These are phyloP conservation scores for Collybia sp. DNA, from an alignment of 768 basidiomycete genomes.

Conservation along the genomic window DNA sequence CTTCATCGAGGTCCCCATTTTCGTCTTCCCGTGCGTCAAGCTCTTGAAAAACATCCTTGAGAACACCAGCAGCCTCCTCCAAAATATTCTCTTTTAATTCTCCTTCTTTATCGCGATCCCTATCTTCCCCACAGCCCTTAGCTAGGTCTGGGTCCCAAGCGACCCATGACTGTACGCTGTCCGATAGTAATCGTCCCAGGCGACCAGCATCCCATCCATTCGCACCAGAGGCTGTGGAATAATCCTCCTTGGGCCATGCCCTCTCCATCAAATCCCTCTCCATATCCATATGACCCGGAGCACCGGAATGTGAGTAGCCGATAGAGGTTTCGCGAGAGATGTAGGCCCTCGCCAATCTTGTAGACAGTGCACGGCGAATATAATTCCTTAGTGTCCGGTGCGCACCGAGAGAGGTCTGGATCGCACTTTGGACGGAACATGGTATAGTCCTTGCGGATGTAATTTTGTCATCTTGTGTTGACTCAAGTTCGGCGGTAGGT, in stretches of 20 bases:
- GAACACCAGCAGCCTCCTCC: constrained; percentile 62
- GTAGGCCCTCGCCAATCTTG: constrained; percentile 63
- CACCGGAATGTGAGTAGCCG: constrained; percentile 55
- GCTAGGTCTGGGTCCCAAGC: constrained; percentile 24
- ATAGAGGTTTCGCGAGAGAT: constrained; percentile 50
- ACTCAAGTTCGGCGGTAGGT: constrained; percentile 16
- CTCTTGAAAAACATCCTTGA: constrained; percentile 73
- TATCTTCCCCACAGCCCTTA: constrained; percentile 18
- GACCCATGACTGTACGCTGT: constrained; percentile 60
- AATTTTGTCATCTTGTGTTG: constrained; percentile 1
- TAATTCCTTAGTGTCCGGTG: constrained; percentile 58
- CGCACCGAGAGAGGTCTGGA: constrained; percentile 52
- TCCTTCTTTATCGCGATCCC: constrained; percentile 20
- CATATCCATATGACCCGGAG: constrained; percentile 53
- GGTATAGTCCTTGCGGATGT: constrained; percentile 1
- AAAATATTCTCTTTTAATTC: constrained; percentile 51
- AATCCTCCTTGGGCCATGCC: constrained; percentile 69
- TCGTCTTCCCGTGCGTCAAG: constrained; percentile 64
- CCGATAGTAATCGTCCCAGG: constrained; percentile 49
- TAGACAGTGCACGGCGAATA: constrained; percentile 56
- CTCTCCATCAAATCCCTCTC: constrained; percentile 64
- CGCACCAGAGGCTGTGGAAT: constrained; percentile 17
- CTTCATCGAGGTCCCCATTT: constrained; percentile 46
- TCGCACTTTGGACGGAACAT: constrained; percentile 20
- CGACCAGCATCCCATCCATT: constrained; percentile 64